A percentile compares a stretch with the other conserved stretches of the same genome.
Conservation (phyloP, 768 basidiomycete species). For the Lepiota subincarnata region DNA sequence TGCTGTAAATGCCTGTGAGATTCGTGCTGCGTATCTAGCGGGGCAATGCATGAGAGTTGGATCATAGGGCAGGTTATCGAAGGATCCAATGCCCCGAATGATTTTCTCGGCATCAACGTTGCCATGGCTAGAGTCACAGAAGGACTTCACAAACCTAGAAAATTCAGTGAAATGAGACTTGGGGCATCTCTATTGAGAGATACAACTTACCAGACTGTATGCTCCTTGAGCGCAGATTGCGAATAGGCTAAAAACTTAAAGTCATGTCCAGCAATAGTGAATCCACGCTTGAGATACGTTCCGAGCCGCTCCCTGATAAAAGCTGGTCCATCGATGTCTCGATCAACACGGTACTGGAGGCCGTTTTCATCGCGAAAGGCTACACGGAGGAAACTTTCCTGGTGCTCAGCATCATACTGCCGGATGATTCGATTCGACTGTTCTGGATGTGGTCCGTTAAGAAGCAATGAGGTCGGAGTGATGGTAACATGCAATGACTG, state of each 20-base stretch:
- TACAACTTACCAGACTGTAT: conserved; percentile 46
- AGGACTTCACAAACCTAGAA: conserved; percentile 60
- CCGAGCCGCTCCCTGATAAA: conserved; percentile 51
- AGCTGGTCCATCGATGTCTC: conserved; percentile 21
- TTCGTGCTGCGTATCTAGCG: conserved; percentile 65
- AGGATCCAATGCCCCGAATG: conserved; percentile 52
- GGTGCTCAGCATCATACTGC: conserved; percentile 10
- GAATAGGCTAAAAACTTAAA: conserved; percentile 72
- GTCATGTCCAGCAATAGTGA: conserved; percentile 49
- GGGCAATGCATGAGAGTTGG: conserved; percentile 50
- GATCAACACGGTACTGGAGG: conserved; percentile 15
- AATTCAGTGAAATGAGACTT: not conserved
- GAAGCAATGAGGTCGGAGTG: conserved; percentile 13
- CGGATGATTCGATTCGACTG: conserved; percentile 18
- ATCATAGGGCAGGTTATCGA: conserved; percentile 44
- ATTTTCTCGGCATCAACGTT: conserved; percentile 42
- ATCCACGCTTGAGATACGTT: conserved; percentile 36
- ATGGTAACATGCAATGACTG: conserved; percentile 25
- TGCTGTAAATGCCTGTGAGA: conserved; percentile 72
- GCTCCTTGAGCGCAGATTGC: conserved; percentile 68
- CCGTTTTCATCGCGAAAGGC: conserved; percentile 16
- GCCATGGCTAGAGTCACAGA: conserved; percentile 30
- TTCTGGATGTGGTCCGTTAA: conserved; percentile 16
- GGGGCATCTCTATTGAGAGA: not conserved
- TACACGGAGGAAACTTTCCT: conserved; percentile 17